Evolutionary conservation across 2,329 filamentous ascomycete species (phyloP).

Genomic region (Colletotrichum lini): DNA sequence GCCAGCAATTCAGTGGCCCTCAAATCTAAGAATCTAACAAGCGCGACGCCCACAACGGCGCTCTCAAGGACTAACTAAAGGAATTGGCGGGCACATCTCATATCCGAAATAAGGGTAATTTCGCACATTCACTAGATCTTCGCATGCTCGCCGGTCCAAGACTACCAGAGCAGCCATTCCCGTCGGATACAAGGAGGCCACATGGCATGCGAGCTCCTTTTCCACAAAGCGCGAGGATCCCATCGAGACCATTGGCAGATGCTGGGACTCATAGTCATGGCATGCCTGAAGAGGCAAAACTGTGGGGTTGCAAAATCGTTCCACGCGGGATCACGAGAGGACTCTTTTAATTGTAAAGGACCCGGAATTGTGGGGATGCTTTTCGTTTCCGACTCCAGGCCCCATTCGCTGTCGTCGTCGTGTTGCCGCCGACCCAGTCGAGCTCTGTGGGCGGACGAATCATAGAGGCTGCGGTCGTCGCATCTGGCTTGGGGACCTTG

Average conservation of each 20-base stretch:
- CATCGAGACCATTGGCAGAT: slow-evolving; percentile 22
- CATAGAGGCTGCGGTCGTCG: background rate
- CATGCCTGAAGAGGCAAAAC: slow-evolving; percentile 38
- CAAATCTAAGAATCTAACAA: background rate
- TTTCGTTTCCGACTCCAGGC: slow-evolving; percentile 32
- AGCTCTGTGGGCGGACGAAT: slow-evolving; percentile 21
- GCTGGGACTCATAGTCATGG: slow-evolving; percentile 18
- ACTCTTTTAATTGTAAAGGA: slow-evolving; percentile 30
- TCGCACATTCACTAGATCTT: slow-evolving; percentile 33
- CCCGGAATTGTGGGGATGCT: slow-evolving; percentile 32
- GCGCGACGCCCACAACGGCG: slow-evolving; percentile 11
- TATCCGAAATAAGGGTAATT: slow-evolving; percentile 40
- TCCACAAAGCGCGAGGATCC: slow-evolving; percentile 26
- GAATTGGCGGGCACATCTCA: slow-evolving; percentile 6
- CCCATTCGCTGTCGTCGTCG: slow-evolving; percentile 26
- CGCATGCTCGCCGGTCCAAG: slow-evolving; percentile 22
- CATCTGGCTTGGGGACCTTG: background rate
- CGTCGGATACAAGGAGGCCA: slow-evolving; percentile 38
- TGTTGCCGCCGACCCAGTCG: slow-evolving; percentile 21
- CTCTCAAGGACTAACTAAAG: slow-evolving; percentile 12
- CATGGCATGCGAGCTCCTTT: slow-evolving; percentile 38
- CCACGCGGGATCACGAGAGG: slow-evolving; percentile 40
- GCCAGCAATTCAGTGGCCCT: background rate
- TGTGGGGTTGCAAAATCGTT: slow-evolving; percentile 39
- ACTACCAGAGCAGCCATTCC: slow-evolving; percentile 30